These are phyloP conservation scores for Rhynchosporium secalis DNA, from an alignment of 2,329 filamentous ascomycete genomes.

Conservation along the genomic window DNA sequence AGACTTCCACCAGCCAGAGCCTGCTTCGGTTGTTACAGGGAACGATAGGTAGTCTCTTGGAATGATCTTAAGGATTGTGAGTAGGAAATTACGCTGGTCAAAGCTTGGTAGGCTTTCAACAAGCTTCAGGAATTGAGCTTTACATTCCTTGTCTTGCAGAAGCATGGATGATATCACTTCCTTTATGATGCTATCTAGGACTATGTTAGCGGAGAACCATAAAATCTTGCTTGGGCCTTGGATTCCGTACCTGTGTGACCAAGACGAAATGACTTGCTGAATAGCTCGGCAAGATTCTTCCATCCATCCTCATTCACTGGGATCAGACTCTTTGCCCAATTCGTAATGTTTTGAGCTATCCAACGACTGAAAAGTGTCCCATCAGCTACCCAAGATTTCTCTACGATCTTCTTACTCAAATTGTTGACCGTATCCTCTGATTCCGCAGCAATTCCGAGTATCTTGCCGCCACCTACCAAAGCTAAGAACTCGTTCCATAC, in stretches of 20 bases:
- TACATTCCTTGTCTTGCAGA: slow-evolving; percentile 27
- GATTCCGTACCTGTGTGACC: slow-evolving; percentile 35
- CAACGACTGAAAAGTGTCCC: slow-evolving; percentile 36
- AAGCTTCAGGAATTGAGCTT: slow-evolving; percentile 31
- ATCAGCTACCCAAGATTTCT: slow-evolving; percentile 39
- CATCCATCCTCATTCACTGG: slow-evolving; percentile 27
- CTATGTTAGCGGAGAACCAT: slow-evolving; percentile 18
- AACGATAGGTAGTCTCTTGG: slow-evolving; percentile 34
- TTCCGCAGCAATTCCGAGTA: slow-evolving; percentile 59
- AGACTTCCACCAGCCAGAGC: slow-evolving; percentile 37
- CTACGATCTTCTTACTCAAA: slow-evolving; percentile 29
- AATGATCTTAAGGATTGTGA: slow-evolving; percentile 33
- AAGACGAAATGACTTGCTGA: slow-evolving; percentile 38
- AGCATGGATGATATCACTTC: slow-evolving; percentile 32
- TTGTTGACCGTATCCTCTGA: slow-evolving; percentile 45
- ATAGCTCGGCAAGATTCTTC: slow-evolving; percentile 36
- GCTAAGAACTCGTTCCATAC: slow-evolving; percentile 65
- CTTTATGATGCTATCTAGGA: slow-evolving; percentile 33
- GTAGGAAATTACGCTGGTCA: slow-evolving; percentile 38
- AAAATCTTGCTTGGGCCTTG: neutral
- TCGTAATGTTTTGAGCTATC: slow-evolving; percentile 37
- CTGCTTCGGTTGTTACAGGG: slow-evolving; percentile 31
- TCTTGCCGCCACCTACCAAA: slow-evolving; percentile 58
- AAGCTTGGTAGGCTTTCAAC: slow-evolving; percentile 31
- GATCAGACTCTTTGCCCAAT: slow-evolving; percentile 31